Evolutionary conservation across 441 rosid species (phyloP), one percentile per base, ranked within the genome.

Genomic region (Brassica hybrid): DNA sequence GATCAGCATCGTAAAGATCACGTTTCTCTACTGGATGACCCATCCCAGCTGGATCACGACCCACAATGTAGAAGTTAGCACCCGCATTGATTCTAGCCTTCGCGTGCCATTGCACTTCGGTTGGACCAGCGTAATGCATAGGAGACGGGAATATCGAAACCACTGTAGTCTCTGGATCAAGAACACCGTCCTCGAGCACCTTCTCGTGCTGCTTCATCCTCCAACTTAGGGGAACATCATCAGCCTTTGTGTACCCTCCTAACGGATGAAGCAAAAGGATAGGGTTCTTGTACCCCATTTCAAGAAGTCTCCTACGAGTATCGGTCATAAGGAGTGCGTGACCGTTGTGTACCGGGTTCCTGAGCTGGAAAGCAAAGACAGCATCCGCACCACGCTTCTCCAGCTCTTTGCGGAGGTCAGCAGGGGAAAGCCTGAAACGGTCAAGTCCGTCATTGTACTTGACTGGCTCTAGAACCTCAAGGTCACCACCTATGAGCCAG

Each of bases 31-130:
- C 86, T 0, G 99, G 99, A 76, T 95, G 99, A 75, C 96, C 83
- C 99, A 95, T 95, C 60, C 99, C 98, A n/a, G 99, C 99, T 1
- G 98, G 99, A 79, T 95, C 98, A 77, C 99, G 85, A 76, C 99
- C 99, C 12, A 95, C 99, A 57, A 91, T 95, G 86, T 95, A 95
- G 65, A 95, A 95, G 85, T 95, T 89, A 61, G 99, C 98, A 65
- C 99, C 99, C 0, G 99, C 98, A 78, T 93, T 95, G 73, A 95
- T 93, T 75, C 99, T 88, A 73, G 98, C 97, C 82, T 95, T 93
- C 48, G 99, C 99, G 25, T 95, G 98, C 99, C 99, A 95, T 76
- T 95, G 99, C 78, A 95, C 99, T 88, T 95, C 98, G 0, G 99
- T 93, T 8, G 99, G 99, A 75, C 99, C 99, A 59, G 96, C 97